Evolutionary conservation across 306 rosid genomes (phyloP), one percentile per base, ranked within the genome.

Genomic region (Gastrolobium bilobum): DNA sequence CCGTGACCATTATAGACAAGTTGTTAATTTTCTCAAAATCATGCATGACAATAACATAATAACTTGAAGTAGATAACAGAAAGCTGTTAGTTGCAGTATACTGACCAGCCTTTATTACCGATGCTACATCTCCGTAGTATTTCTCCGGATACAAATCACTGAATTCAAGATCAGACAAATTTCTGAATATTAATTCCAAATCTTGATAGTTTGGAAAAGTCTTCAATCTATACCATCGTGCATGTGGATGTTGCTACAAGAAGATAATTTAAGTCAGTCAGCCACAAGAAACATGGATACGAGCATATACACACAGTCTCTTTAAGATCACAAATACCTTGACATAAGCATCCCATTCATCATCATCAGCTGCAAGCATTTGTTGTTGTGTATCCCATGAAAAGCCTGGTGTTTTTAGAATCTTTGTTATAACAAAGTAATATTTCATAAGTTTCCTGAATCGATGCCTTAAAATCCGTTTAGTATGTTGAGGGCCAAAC

Each of bases 401-500:
- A 87, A 92, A 88, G 34, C 90, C 94, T 60, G 85, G 85, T 73
- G 26, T 20, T 20, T 79, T 85, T 37, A 90, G 67, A 80, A 92
- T 80, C 69, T 64, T 35, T 46, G 76, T 88, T 58, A 87, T 82
- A 54, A 88, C 97, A 10, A 72, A 58, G 80, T 84, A 90, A 69
- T 86, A 90, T 71, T 92, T 88, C 79, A 80, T 83, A 73, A 92
- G 59, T 85, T 90, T 92, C 87, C 85, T 88, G 84, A 80, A 89
- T 39, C 97, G 85, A 56, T 87, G 90, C 87, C 87, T 76, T 75
- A 90, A 84, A 79, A 87, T 83, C 85, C 94, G 89, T 86, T 86
- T 85, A 9, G 87, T 79, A 71, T 82, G 90, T 33, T 88, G 94
- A 76, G 86, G 64, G 58, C 91, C 93, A 85, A 88, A 90, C 76